Evolutionary conservation across 1,139 yeast species (phyloP).

Genomic region (Hansenula lynferdii): DNA sequence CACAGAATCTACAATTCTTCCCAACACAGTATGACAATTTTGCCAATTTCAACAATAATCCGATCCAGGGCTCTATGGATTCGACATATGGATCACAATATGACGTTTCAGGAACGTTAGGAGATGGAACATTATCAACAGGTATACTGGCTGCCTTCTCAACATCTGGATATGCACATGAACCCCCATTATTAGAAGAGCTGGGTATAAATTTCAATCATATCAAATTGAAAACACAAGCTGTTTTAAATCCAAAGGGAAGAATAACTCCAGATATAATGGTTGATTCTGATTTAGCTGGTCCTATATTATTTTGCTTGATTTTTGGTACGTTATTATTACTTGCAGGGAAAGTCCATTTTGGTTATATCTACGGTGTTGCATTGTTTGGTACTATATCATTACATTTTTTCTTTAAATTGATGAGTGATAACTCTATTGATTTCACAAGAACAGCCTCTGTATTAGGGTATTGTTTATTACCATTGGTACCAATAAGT

Average conservation of each 20-base stretch:
- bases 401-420: slow-evolving; percentile 75
- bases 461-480: slow-evolving; percentile 87
- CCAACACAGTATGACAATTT: slow-evolving; percentile 24
- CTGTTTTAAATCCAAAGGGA: slow-evolving; percentile 78
- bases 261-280: slow-evolving; percentile 65
- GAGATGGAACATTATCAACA: slow-evolving; percentile 53
- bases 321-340: slow-evolving; percentile 82
- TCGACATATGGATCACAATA: slow-evolving; percentile 29
- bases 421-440: slow-evolving; percentile 57
- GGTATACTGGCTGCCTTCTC: slow-evolving; percentile 93
- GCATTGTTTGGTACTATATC: slow-evolving; percentile 89
- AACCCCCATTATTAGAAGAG: slow-evolving; percentile 89
- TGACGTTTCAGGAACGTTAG: slow-evolving; percentile 45
- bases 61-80: slow-evolving; percentile 29
- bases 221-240: slow-evolving; percentile 77
- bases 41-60: slow-evolving; percentile 3
- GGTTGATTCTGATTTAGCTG: slow-evolving; percentile 92
- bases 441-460: slow-evolving; percentile 80
- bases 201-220: slow-evolving; percentile 90
- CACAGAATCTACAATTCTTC: slow-evolving; percentile 27
- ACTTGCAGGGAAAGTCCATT: slow-evolving; percentile 88
- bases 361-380: slow-evolving; percentile 95
- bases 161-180: slow-evolving; percentile 90
- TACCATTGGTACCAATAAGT: slow-evolving; percentile 82
- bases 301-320: slow-evolving; percentile 87